phyloP scores from a whole-genome alignment of 495 filamentous ascomycete genomes.

The Annulohypoxylon bovei region DNA sequence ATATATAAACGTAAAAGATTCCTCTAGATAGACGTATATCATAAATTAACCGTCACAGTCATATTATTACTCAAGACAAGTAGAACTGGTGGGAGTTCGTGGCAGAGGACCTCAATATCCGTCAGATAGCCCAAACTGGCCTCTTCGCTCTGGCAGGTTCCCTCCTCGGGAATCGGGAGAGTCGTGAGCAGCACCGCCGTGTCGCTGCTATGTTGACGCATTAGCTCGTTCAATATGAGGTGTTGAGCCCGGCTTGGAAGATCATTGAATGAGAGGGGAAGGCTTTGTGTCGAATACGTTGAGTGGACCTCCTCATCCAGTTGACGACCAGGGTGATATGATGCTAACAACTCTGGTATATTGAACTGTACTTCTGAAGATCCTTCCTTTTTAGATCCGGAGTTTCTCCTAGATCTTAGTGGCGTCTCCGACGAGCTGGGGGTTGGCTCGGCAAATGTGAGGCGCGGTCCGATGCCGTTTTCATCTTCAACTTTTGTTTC shows the following conservation, averaged over 20 bases:
- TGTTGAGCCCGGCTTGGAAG: conserved; percentile 84
- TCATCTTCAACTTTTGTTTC: conserved; percentile 66
- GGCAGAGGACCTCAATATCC: conserved; percentile 79
- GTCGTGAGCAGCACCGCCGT: conserved; percentile 88
- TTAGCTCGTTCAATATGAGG: conserved; percentile 85
- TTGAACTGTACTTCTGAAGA: conserved; percentile 43
- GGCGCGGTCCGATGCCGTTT: conserved; percentile 69
- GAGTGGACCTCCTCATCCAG: conserved; percentile 56
- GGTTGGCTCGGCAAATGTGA: conserved; percentile 70
- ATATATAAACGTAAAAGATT: not conserved
- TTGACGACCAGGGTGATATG: conserved; percentile 41
- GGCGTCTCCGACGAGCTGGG: conserved; percentile 25
- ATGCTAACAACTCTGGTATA: conserved; percentile 50
- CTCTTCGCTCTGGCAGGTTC: conserved; percentile 73
- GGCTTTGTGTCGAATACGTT: conserved; percentile 67
- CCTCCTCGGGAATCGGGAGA: conserved; percentile 78
- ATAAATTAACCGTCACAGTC: conserved; percentile 88
- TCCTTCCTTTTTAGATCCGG: conserved; percentile 33
- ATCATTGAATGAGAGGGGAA: conserved; percentile 85
- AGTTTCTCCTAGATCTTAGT: conserved; percentile 46
- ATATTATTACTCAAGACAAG: conserved; percentile 90
- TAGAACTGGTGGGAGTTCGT: conserved; percentile 73
- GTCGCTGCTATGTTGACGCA: conserved; percentile 71
- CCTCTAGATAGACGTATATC: not conserved
- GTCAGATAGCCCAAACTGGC: conserved; percentile 76